Base-by-base conservation (phyloP, 1,284 basidiomycete genomes). In the Ceratobasidium sp. region DNA sequence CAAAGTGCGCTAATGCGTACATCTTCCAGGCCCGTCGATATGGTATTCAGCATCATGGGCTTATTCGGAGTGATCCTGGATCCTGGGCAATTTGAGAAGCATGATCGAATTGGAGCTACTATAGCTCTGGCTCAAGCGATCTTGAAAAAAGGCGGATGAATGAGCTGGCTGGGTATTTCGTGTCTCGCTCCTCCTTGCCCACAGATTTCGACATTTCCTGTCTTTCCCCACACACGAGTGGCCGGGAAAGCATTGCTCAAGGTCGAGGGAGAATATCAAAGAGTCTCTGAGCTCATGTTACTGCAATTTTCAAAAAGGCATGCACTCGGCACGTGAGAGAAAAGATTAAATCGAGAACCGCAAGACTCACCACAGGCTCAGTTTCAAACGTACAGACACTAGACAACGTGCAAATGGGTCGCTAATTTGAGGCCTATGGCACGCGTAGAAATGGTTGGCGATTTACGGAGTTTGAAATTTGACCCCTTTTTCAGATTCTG, bases 11-110 rank as follows among this genome's bases (percentile, higher is more conserved):
- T 62, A 7, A 62, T 49, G 59, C 59, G 59, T 18, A 14, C 35
- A 23, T 18, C 46, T 14, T 21, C 3, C 16, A 5, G 16, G 11
- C 59, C 32, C 2, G n/a, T 11, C 16, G 59, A 62, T 23, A 44
- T 62, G 59, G n/a, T 49, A 4, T 49, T 44, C 41, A 62, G 59
- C 35, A 46, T 46, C 4, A 62, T 62, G 59, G 59, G 59, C 4
- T 16, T 46, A 2, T 62, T 62, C 32, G 41, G n/a, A 3, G 59
- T 62, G 5, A 30, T n/a, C 11, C 59, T 62, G n/a, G 35, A 62
- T 16, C 21, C 46, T 6, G 11, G 23, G 2, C 18, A 46, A 8
- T 62, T 43, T 23, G 21, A 49, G 4, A 14, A 62, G 26, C 11
- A 46, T 6, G 59, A 62, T 16, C 4, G 9, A 18, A 2, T 62